Conservation (phyloP, 139 green algal species). For the Chlamydomonas applanata region DNA sequence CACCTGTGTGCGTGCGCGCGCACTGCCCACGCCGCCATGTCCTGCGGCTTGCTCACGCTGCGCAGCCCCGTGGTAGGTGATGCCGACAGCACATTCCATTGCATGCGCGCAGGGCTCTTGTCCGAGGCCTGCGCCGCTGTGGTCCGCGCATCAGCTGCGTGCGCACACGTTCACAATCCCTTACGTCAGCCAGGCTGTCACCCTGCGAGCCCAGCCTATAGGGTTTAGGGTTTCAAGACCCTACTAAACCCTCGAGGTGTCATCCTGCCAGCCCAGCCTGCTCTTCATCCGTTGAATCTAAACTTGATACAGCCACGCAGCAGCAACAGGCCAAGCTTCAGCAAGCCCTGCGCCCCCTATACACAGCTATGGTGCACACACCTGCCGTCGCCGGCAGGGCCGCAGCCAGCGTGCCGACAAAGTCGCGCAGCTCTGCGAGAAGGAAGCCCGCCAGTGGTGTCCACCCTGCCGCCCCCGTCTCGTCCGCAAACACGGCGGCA, state of each 20-base stretch:
- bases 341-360: too few relatives aligned
- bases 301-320: neutral
- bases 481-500: slow-evolving; percentile 27
- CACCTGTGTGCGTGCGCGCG: slow-evolving; percentile 32
- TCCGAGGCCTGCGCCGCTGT: neutral
- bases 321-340: neutral
- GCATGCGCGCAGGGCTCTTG: neutral
- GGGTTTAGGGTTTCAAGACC: too few relatives aligned
- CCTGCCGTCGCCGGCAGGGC: slow-evolving; percentile 24
- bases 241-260: too few relatives aligned
- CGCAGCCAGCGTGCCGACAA: slow-evolving; percentile 17
- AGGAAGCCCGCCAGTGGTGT: slow-evolving; percentile 21
- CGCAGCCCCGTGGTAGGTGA: slow-evolving; percentile 18
- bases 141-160: too few relatives aligned
- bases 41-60: slow-evolving; percentile 22
- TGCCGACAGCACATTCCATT: slow-evolving; percentile 27
- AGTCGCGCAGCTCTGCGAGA: slow-evolving; percentile 34
- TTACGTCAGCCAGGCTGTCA: too few relatives aligned
- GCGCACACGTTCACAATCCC: too few relatives aligned
- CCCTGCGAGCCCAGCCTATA: too few relatives aligned
- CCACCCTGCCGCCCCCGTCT: slow-evolving; percentile 27
- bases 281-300: neutral
- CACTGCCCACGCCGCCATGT: slow-evolving; percentile 28
- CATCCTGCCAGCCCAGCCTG: too few relatives aligned
- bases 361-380: slow-evolving; percentile 8